Evolutionary conservation across 306 rosid genomes (phyloP), one percentile per base, ranked within the genome.

Genomic region (Trifolium pratense): DNA sequence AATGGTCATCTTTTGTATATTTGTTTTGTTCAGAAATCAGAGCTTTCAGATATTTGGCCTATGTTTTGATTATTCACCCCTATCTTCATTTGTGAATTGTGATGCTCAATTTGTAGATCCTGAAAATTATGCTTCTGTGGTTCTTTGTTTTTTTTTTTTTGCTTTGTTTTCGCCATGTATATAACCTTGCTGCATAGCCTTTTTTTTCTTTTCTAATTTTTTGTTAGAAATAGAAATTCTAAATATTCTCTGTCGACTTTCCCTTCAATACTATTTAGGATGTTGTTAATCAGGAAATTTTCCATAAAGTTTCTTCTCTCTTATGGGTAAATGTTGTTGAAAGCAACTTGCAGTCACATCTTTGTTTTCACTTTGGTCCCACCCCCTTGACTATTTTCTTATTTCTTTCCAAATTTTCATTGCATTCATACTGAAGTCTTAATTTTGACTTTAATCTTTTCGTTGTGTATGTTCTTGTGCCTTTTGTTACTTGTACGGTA

Each of bases 371-470:
- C 36, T 48, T 18, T 49, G 48, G 12, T 66, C 53, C 55, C 42
- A 36, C 20, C 70, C 6, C 25, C 36, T n/a, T 34, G 75, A 67
- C 48, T 34, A 40, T 62, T 75, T 48, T 26, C 4, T 26, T 68
- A n/a, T n/a, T 68, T 74, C 69, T 53, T 75, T 48, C 46, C 14
- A 45, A 63, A 23, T n/a, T 62, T 73, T 78, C 52, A 36, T 63
- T 62, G 32, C 69, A 45, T 49, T 66, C 68, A 17, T 53, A 36
- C 58, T 11, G 32, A 23, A 40, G 63, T 67, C 42, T 48, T 79
- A 43, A 13, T 15, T 1, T 5, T 26, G 29, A 29, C 15, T 53
- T 0, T 15, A 34, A 25, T 74, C 13, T 73, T 73, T 56, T 57
- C 3, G n/a, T 40, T 29, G 26, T 76, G 63, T 51, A 68, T 60